These are phyloP conservation scores for Hypoxylon sp. DNA, from an alignment of 2,329 filamentous ascomycete genomes.

Conservation along the genomic window DNA sequence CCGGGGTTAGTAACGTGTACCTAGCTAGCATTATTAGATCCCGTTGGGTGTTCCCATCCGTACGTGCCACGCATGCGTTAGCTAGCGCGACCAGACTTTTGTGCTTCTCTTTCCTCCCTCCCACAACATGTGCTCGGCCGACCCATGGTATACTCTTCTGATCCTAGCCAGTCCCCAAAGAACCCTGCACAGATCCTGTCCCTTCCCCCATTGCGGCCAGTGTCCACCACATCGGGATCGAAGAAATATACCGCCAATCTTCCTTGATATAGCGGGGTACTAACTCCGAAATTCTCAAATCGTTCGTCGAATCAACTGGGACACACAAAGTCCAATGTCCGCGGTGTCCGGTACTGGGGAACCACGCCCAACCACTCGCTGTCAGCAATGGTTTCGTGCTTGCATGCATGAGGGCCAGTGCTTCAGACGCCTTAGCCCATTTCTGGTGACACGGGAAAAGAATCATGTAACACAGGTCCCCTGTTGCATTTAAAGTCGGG, in stretches of 20 bases:
- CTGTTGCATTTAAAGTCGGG: constrained; percentile 30
- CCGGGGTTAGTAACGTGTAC: constrained; percentile 7
- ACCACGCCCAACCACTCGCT: constrained; percentile 7
- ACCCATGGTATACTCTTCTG: constrained; percentile 4
- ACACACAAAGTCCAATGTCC: constrained; percentile 17
- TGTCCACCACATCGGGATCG: constrained; percentile 28
- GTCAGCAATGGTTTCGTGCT: constrained; percentile 20
- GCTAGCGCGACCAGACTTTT: constrained; percentile 11
- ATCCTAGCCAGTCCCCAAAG: constrained; percentile 22
- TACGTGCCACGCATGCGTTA: constrained; percentile 32
- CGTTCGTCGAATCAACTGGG: constrained; percentile 15
- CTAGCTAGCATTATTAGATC: constrained; percentile 30
- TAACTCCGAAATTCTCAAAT: constrained; percentile 23
- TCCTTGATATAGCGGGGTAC: constrained; percentile 7
- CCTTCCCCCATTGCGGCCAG: constrained; percentile 15
- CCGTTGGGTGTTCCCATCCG: constrained; percentile 25
- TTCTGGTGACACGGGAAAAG: constrained; percentile 24
- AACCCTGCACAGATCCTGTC: constrained; percentile 22
- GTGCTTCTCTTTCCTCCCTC: background rate
- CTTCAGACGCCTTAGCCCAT: constrained; percentile 21
- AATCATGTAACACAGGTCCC: constrained; percentile 24
- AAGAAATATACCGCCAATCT: constrained; percentile 17
- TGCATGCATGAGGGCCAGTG: constrained; percentile 26
- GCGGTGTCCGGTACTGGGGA: constrained; percentile 22
- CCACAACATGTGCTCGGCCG: constrained; percentile 1